Evolutionary conservation across 805 yeast species (phyloP).

Genomic region (Myxozyma vanderwaltii): DNA sequence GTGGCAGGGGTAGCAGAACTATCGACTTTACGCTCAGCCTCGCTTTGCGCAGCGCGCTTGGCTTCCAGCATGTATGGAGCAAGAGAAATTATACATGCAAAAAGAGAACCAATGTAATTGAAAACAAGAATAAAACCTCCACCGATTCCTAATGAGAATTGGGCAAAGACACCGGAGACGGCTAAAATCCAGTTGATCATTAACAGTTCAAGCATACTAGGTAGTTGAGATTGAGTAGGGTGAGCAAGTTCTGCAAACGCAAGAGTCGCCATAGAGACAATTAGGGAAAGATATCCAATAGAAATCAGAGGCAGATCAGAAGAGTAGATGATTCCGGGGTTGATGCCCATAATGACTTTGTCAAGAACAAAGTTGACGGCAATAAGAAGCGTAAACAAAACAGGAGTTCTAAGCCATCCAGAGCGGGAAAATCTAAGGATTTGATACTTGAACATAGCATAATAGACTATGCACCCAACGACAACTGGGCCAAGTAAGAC

Average conservation of each 20-base stretch:
- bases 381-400: conserved; percentile 1
- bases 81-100: conserved; percentile 7
- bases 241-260: neutral
- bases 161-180: neutral
- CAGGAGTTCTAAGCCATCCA: conserved; percentile 27
- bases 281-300: conserved; percentile 1
- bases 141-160: conserved; percentile 2
- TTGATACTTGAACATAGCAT: neutral
- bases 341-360: neutral
- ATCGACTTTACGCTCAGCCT: neutral
- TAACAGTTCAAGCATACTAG: conserved; percentile 12
- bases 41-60: neutral
- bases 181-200: conserved; percentile 20
- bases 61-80: conserved; percentile 7
- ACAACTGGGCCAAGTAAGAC: conserved; percentile 16
- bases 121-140: conserved; percentile 18
- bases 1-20: neutral
- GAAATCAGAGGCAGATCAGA: conserved; percentile 24
- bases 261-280: conserved; percentile 3
- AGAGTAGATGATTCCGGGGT: conserved; percentile 20
- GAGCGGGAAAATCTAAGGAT: neutral
- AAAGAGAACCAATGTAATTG: conserved; percentile 12
- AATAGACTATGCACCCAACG: conserved; percentile 6
- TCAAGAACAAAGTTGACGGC: conserved; percentile 4
- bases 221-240: conserved; percentile 10